Evolutionary conservation across 208 protist species (phyloP).

Genomic region (Crithidia thermophila): DNA sequence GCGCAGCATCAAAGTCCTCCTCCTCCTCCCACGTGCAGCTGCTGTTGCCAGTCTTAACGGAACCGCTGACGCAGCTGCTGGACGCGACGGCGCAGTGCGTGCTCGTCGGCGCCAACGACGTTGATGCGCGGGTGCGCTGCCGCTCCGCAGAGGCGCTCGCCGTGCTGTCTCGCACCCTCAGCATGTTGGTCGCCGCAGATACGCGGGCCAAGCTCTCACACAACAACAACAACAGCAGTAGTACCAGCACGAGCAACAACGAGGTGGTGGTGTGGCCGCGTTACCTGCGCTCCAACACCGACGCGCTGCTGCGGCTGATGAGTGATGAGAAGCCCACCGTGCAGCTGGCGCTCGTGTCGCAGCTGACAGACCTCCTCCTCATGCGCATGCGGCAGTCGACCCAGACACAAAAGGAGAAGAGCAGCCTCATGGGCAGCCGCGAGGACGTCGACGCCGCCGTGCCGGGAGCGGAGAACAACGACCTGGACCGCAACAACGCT

Average conservation of each 20-base stretch:
- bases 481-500: constrained; percentile 13
- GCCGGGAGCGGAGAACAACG: not conserved
- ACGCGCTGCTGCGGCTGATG: constrained; percentile 56
- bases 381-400: constrained; percentile 16
- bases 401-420: not conserved
- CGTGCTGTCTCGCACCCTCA: constrained; percentile 53
- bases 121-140: constrained; percentile 54
- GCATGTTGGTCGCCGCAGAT: constrained; percentile 39
- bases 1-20: not conserved
- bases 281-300: constrained; percentile 47
- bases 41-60: not conserved
- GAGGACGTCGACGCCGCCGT: not conserved
- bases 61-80: constrained; percentile 29
- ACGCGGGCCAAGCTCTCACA: not conserved
- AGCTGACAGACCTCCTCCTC: constrained; percentile 58
- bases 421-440: constrained; percentile 5
- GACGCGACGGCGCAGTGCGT: constrained; percentile 44
- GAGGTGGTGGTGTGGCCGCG: constrained; percentile 32
- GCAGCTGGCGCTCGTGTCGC: constrained; percentile 66
- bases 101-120: constrained; percentile 40
- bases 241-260: not conserved
- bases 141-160: constrained; percentile 55
- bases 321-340: constrained; percentile 62
- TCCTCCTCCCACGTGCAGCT: not conserved
- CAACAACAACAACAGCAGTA: not conserved